A percentile compares a stretch with the other conserved stretches of the same genome.
Evolutionary conservation across 495 filamentous ascomycete species (phyloP).

Genomic region (Xylaria intraflava): DNA sequence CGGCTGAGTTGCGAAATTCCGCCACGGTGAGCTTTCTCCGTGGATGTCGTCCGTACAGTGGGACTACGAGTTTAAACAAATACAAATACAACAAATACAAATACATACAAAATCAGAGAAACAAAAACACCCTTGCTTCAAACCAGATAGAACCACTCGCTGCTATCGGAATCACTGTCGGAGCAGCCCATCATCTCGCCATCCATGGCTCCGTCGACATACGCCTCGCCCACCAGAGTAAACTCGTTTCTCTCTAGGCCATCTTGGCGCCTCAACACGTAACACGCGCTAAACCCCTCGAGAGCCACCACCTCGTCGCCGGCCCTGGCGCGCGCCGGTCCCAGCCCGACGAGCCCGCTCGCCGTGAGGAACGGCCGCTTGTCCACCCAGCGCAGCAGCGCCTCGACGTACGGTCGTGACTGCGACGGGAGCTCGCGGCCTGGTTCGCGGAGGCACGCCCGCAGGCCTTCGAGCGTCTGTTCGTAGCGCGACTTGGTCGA

Average conservation of each 20-base stretch:
- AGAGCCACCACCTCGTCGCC: background rate
- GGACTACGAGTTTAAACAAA: too few relatives aligned
- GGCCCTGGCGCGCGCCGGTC: background rate
- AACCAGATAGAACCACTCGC: background rate
- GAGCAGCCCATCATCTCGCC: slow-evolving; percentile 1
- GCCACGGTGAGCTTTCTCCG: too few relatives aligned
- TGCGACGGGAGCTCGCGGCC: background rate
- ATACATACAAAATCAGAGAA: too few relatives aligned
- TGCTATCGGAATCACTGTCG: background rate
- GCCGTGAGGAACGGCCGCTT: slow-evolving; percentile 3
- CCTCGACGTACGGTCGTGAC: slow-evolving; percentile 5
- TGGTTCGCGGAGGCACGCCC: background rate
- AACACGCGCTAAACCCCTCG: background rate
- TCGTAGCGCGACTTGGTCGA: background rate
- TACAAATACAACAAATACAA: too few relatives aligned
- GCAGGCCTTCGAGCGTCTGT: background rate
- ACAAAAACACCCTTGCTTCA: background rate
- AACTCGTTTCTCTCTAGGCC: background rate
- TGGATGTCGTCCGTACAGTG: too few relatives aligned
- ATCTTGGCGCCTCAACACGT: background rate
- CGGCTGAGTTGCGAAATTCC: too few relatives aligned
- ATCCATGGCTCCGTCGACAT: slow-evolving; percentile 6
- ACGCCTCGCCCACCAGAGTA: slow-evolving; percentile 6
- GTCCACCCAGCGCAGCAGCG: slow-evolving; percentile 4
- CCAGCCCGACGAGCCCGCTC: slow-evolving; percentile 7